Base-by-base conservation (phyloP, 768 basidiomycete genomes). In the Boletus patriciae region DNA sequence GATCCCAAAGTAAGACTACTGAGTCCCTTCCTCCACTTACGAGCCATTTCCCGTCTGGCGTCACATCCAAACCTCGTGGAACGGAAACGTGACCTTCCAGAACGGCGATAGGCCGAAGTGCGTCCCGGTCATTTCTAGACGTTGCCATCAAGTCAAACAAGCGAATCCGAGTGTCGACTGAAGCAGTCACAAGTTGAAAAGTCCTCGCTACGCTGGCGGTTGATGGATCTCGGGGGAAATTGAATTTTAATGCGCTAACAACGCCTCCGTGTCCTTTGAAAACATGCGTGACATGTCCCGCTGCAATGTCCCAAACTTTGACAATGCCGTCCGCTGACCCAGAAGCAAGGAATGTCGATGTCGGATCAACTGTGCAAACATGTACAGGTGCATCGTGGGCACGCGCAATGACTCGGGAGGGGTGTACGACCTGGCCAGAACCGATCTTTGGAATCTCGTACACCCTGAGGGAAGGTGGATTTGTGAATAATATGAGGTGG, bases 221-320 rank as follows among this genome's bases (percentile, higher is more conserved):
- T 9, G 83, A 82, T 3, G 79, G 76, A 58, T 88, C 81, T 57
- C 78, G 82, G 21, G 86, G 87, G 63, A 88, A 91, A 70, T 87
- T 89, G 75, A 95, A 99, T 25, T 82, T 76, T 57, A 98, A 76
- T 16, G 96, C 94, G 62, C 90, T 92, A 69, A 99, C 88, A 57
- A 97, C 92, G n/a, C 97, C 97, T 6, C 95, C 97, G 68, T 98
- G 97, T 3, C 95, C 96, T 66, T 90, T 90, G 80, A 96, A 94
- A 13, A 94, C 81, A 71, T 99, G 97, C 0, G 97, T 99, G 33
- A 91, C 84, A 69, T 87, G 94, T 34, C 94, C 95, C 25, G 86
- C 86, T 4, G 79, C 73, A 45, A 94, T 85, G 70, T 97, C 88
- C 94, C 94, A 98, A 11, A 99, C 92, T 77, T 98, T 98, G 44